A percentile compares a stretch with the other conserved stretches of the same genome.
Conservation (phyloP, 352 stramenopile species). For the Globisporangium solare region DNA sequence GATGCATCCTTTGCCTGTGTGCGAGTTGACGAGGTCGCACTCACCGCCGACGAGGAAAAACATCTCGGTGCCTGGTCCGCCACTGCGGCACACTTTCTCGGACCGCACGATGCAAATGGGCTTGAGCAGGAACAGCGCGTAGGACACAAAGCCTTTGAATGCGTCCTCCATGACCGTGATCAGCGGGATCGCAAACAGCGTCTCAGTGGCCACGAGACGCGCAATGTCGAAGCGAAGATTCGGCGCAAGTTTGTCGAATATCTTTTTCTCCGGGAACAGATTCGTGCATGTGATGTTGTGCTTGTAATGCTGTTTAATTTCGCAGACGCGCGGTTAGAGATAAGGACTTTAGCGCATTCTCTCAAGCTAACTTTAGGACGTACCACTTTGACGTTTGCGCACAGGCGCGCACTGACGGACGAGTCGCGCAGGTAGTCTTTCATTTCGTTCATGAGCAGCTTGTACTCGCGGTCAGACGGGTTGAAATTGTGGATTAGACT, state of each 20-base stretch:
- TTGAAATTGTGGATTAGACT: constrained; percentile 77
- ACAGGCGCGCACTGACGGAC: constrained; percentile 43
- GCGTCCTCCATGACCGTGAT: constrained; percentile 84
- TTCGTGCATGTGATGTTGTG: constrained; percentile 63
- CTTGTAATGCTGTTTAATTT: constrained; percentile 62
- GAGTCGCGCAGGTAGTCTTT: constrained; percentile 82
- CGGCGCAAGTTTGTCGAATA: constrained; percentile 79
- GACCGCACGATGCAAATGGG: constrained; percentile 60
- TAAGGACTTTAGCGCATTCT: constrained; percentile 71
- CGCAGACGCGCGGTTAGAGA: constrained; percentile 11
- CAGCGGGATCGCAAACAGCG: constrained; percentile 73
- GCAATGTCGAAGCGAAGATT: constrained; percentile 79
- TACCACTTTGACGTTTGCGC: constrained; percentile 68
- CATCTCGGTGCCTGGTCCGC: constrained; percentile 68
- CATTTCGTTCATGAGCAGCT: constrained; percentile 75
- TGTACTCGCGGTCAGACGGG: constrained; percentile 74
- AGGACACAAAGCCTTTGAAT: constrained; percentile 89
- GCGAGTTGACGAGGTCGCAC: constrained; percentile 75
- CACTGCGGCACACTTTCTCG: constrained; percentile 73
- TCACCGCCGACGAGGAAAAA: constrained; percentile 84
- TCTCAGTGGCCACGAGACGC: constrained; percentile 69
- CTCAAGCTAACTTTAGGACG: background rate
- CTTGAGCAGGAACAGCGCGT: constrained; percentile 78
- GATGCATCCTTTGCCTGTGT: constrained; percentile 47
- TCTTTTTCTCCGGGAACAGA: constrained; percentile 80